These are phyloP conservation scores for Myochromella boudieri DNA, from an alignment of 768 basidiomycete genomes.

Conservation along the genomic window DNA sequence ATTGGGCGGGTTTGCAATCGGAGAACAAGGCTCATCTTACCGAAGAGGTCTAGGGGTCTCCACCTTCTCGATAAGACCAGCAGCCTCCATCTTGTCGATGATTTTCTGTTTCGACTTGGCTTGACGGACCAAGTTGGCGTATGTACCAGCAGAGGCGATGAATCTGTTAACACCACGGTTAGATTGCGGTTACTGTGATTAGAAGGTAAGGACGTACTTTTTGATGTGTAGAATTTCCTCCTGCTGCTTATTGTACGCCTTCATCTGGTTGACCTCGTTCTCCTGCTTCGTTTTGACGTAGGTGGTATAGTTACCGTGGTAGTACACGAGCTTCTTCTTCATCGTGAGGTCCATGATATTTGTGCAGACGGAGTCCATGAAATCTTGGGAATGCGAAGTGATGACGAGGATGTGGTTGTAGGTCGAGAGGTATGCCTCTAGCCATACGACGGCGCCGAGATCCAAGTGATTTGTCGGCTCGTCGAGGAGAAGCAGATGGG, in stretches of 20 bases:
- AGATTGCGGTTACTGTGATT: not conserved
- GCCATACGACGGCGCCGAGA: constrained; percentile 97
- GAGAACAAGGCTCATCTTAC: constrained; percentile 17
- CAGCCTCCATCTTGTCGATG: constrained; percentile 99
- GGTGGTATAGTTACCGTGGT: constrained; percentile 95
- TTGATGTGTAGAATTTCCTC: constrained; percentile 99
- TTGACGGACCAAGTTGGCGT: constrained; percentile 97
- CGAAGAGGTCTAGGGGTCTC: constrained; percentile 70
- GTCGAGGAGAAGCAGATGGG: constrained; percentile 92
- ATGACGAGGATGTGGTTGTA: constrained; percentile 99
- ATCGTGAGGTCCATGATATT: constrained; percentile 95
- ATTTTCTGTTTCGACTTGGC: constrained; percentile 99
- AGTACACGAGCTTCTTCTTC: constrained; percentile 93
- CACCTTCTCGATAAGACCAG: constrained; percentile 92
- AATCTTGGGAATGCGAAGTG: constrained; percentile 98
- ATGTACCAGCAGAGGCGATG: constrained; percentile 99
- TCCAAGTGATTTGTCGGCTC: constrained; percentile 94
- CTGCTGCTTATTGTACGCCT: constrained; percentile 97
- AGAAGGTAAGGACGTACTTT: constrained; percentile 55
- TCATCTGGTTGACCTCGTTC: constrained; percentile 99
- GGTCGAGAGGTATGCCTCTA: constrained; percentile 95
- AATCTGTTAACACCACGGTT: constrained; percentile 54
- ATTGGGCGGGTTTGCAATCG: too few species aligned
- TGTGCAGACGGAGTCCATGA: constrained; percentile 97
- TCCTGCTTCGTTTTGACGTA: constrained; percentile 95